phyloP scores from a whole-genome alignment of 2,329 filamentous ascomycete genomes.

The Arthrinium puccinioides region DNA sequence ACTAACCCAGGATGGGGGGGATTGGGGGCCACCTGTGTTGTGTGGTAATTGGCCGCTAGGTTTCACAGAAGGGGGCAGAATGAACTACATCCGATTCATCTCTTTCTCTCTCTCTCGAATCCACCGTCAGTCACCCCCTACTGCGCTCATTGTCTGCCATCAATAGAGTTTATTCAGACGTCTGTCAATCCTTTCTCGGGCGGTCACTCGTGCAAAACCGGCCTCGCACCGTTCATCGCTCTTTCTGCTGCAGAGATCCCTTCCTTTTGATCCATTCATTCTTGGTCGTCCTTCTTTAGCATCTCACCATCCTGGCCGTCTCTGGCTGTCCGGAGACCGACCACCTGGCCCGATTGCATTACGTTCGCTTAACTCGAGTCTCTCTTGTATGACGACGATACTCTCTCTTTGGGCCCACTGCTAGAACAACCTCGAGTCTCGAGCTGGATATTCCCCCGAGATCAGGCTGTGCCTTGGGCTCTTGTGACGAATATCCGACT shows the following conservation, averaged over 20 bases:
- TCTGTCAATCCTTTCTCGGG: too few species aligned
- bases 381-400: not conserved
- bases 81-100: slow-evolving; percentile 1
- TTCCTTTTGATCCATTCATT: not conserved
- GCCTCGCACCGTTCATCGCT: too few species aligned
- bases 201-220: too few species aligned
- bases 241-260: not conserved
- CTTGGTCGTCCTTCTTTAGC: not conserved
- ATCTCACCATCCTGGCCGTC: not conserved
- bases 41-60: too few species aligned
- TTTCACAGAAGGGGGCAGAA: slow-evolving; percentile 1
- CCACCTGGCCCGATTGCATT: not conserved
- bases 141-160: too few species aligned
- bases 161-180: too few species aligned
- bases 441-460: not conserved
- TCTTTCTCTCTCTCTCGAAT: not conserved
- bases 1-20: too few species aligned
- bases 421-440: not conserved
- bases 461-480: too few species aligned
- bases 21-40: too few species aligned
- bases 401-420: not conserved
- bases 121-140: not conserved
- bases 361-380: slow-evolving; percentile 1
- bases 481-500: too few species aligned
- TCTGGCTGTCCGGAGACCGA: not conserved